Base-by-base conservation (phyloP, 2,329 filamentous ascomycete species). In the Diplodia mutila region DNA sequence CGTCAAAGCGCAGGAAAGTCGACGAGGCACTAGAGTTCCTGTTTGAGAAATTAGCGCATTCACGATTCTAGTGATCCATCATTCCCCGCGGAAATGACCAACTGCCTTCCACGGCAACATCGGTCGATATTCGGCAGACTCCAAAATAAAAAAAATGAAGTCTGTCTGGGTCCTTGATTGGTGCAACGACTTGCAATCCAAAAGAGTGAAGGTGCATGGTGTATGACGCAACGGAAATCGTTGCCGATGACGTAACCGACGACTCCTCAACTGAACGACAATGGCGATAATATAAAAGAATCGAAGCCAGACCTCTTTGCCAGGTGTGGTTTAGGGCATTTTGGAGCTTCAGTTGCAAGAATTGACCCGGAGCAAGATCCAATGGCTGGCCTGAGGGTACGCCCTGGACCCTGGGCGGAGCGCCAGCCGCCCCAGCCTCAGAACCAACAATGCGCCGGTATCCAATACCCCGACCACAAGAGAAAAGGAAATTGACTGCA, bases 1-100 rank as follows among this genome's bases (percentile, higher is more conserved):
- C 87, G 67, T 89, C 83, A 76, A 89, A 89, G 0, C 88, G 78
- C 1, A 89, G 80, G 80, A 83, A 89, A 3, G 83, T 86, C 8
- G 76, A 76, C 5, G 72, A 79, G 1, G 73, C 74, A 39, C 80
- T 77, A 3, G 70, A 63, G 16, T 65, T 67, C 16, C 74, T 69
- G 71, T 49, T 27, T 46, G 11, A 29, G 12, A 18, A 12, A 21
- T 66, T 29, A 66, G 37, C 61, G 48, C 49, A 9, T 14, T 18
- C 23, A 46, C 42, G 11, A 7, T 21, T 21, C 25, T 21, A 42
- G 46, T 18, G 34, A 29, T 57, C 48, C 27, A 39, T 25, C 29
- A 6, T 42, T 9, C n/a, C 18, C 8, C 8, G 8, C n/a, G 49
- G 18, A 16, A 32, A 51, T 11, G 32, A 14, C 21, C n/a, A 11